Base-by-base conservation (phyloP, 2,329 filamentous ascomycete species). In the Coccinonectria pachysandricola region DNA sequence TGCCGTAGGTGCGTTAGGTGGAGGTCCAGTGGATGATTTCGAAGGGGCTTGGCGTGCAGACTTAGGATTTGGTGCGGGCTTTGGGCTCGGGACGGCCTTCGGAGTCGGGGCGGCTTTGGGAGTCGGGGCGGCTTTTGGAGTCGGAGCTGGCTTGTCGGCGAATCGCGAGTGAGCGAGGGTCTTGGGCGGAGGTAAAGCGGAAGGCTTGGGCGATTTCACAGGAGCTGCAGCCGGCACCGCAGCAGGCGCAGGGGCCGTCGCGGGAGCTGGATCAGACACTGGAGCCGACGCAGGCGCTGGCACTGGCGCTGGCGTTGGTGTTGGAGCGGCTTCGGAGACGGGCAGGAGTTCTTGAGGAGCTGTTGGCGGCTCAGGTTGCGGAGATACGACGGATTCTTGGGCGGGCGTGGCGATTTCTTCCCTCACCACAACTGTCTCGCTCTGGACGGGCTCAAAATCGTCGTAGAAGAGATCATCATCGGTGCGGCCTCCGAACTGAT, bases 401-500 rank as follows among this genome's bases (percentile, higher is more conserved):
- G 25, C 32, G 14, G 40, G 33, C 7, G 37, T 31, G n/a, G 28
- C 21, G n/a, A 31, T 30, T 7, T 12, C 27, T 19, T 43, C 39
- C 21, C 42, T 25, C n/a, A 42, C 33, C 12, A 50, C 35, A 12
- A 55, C 39, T 5, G 50, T 31, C 23, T 53, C 46, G 36, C 50
- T 49, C 20, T 59, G 50, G 26, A 72, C 60, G 6, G 68, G 69
- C 47, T 75, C 71, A 32, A 75, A 72, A 42, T 75, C 71, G 39
- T 75, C 71, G 34, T 66, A 65, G 45, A 75, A 75, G 32, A 75
- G 60, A 44, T 74, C 71, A 39, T 75, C 71, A 43, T 75, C 71
- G 23, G 71, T 75, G 12, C 71, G 61, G 24, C 69, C 70, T 32
- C 65, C 62, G 39, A 74, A 75, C 43, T 75, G 70, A 37, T 75